Conservation (phyloP, 495 filamentous ascomycete genomes). For the Lichenothelia convexa region DNA sequence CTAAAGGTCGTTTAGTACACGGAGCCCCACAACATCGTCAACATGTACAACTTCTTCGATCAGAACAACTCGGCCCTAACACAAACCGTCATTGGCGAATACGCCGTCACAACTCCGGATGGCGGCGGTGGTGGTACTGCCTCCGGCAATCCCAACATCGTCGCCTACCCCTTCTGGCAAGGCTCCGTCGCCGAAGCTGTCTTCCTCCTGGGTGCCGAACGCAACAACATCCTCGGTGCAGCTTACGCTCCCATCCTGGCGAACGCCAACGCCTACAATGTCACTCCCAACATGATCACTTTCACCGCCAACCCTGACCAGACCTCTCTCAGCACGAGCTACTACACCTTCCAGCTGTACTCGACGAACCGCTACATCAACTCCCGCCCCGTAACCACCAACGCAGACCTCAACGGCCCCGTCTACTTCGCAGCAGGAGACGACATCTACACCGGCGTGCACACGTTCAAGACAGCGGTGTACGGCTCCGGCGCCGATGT, state of each 20-base stretch:
- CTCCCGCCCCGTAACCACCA: constrained; percentile 27
- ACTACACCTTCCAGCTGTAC: constrained; percentile 28
- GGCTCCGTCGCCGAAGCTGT: constrained; percentile 47
- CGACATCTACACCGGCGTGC: constrained; percentile 17
- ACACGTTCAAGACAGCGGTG: constrained; percentile 43
- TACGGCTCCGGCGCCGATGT: constrained; percentile 41
- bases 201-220: constrained; percentile 47
- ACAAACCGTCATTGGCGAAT: constrained; percentile 11
- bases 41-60: constrained; percentile 37
- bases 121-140: too few relatives aligned
- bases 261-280: constrained; percentile 19
- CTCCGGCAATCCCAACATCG: too few relatives aligned
- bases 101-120: constrained; percentile 29
- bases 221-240: constrained; percentile 32
- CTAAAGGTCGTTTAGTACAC: background rate
- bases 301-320: constrained; percentile 15
- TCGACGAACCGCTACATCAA: constrained; percentile 32
- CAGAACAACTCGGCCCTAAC: constrained; percentile 16
- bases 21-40: constrained; percentile 24
- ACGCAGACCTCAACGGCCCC: constrained; percentile 31
- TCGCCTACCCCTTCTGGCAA: constrained; percentile 30
- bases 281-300: constrained; percentile 18
- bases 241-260: constrained; percentile 15
- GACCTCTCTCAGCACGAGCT: constrained; percentile 21
- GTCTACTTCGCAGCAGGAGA: constrained; percentile 40